Evolutionary conservation across 495 filamentous ascomycete genomes (phyloP).

Genomic region (Xylaria intraflava): DNA sequence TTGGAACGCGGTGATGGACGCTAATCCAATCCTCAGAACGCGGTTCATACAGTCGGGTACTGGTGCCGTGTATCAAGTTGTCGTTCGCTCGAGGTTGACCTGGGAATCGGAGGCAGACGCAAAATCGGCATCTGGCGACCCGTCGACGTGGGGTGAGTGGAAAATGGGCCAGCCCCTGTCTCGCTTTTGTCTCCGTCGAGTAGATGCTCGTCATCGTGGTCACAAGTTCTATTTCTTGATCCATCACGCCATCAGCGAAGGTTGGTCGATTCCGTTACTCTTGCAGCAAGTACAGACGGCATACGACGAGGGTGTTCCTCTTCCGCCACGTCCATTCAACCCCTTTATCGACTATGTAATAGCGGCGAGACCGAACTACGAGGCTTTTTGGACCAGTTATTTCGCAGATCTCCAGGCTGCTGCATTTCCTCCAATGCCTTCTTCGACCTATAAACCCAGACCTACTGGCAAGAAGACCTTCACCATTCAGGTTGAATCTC

Average conservation of each 20-base stretch:
- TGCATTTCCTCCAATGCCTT: not conserved
- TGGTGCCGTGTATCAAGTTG: slow-evolving; percentile 14
- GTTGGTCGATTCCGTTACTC: not conserved
- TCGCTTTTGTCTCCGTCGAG: not conserved
- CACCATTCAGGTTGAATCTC: not conserved
- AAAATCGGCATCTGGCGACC: not conserved
- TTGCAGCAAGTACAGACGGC: not conserved
- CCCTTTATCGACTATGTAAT: not conserved
- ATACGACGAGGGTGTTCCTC: not conserved
- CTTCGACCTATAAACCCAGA: not conserved
- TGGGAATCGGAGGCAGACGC: slow-evolving; percentile 7
- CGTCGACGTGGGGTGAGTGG: not conserved
- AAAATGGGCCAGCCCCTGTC: not conserved
- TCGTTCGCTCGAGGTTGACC: slow-evolving; percentile 8
- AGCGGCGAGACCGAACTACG: not conserved
- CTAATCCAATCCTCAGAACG: slow-evolving; percentile 13
- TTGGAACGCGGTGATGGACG: slow-evolving; percentile 27
- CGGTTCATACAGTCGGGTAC: slow-evolving; percentile 15
- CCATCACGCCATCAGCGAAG: not conserved
- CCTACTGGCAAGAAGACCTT: not conserved
- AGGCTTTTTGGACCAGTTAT: not conserved
- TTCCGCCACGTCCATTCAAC: not conserved
- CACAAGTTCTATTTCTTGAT: not conserved
- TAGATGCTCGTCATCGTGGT: not conserved
- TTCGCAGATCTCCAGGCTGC: not conserved